Conservation (phyloP, 345 rosid species). For the Anacardium occidentale region DNA sequence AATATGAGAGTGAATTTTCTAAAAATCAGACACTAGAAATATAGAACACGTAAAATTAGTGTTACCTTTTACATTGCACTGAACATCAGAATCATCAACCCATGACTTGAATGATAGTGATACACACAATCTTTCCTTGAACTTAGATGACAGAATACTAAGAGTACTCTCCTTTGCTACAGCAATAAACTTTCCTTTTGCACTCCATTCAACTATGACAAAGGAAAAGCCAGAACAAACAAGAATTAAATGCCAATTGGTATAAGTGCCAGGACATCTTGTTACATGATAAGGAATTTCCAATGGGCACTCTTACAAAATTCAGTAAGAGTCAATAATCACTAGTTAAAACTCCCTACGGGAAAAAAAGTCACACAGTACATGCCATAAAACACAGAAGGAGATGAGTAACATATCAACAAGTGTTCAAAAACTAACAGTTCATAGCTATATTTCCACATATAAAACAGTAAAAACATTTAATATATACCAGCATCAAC, state of each 20-base stretch:
- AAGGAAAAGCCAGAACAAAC: slow-evolving; percentile 16
- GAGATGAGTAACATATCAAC: not conserved
- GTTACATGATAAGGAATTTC: not conserved
- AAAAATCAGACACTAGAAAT: not conserved
- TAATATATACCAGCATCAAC: slow-evolving; percentile 76
- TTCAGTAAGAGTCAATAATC: not conserved
- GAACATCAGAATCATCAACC: slow-evolving; percentile 46
- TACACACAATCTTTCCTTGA: slow-evolving; percentile 54
- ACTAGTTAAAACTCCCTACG: not conserved
- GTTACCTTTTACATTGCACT: slow-evolving; percentile 61
- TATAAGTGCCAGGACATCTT: not conserved
- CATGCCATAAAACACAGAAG: not conserved
- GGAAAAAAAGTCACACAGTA: too few species aligned
- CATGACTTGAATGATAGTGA: slow-evolving; percentile 55
- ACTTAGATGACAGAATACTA: slow-evolving; percentile 62
- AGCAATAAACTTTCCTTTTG: slow-evolving; percentile 63
- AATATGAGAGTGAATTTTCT: not conserved
- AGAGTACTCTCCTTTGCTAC: slow-evolving; percentile 58
- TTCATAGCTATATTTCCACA: not conserved
- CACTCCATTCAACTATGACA: slow-evolving; percentile 67
- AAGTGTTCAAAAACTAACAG: slow-evolving; percentile 5
- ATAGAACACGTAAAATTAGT: slow-evolving; percentile 5
- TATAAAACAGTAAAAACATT: slow-evolving; percentile 11
- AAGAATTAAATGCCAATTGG: slow-evolving; percentile 2
- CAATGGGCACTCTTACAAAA: not conserved